A percentile compares a stretch with the other conserved stretches of the same genome.
Conservation (phyloP, 805 yeast species). For the Phaffomyces antillensis region DNA sequence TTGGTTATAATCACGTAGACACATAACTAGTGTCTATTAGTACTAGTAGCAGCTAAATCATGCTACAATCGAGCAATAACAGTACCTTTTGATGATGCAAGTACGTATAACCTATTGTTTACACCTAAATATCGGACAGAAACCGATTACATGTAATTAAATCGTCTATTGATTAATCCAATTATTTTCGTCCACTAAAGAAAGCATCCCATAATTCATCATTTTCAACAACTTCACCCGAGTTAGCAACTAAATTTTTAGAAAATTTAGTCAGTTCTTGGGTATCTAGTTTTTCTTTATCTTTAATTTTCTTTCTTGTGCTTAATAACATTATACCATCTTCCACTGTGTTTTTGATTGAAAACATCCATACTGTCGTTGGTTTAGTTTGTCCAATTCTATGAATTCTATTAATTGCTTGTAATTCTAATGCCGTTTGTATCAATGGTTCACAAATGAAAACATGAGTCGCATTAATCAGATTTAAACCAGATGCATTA, state of each 20-base stretch:
- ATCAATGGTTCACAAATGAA: slow-evolving; percentile 89
- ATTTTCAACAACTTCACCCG: slow-evolving; percentile 52
- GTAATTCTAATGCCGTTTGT: slow-evolving; percentile 79
- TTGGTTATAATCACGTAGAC: too few species aligned
- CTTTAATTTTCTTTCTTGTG: slow-evolving; percentile 47
- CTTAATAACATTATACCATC: slow-evolving; percentile 74
- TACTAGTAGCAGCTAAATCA: too few species aligned
- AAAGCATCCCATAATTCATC: slow-evolving; percentile 60
- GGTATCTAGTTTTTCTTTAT: slow-evolving; percentile 38
- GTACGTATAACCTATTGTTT: too few species aligned
- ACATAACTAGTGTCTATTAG: too few species aligned
- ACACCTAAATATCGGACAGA: too few species aligned
- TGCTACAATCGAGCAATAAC: too few species aligned
- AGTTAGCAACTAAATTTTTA: slow-evolving; percentile 38
- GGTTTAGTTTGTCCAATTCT: slow-evolving; percentile 80
- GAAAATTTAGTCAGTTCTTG: slow-evolving; percentile 47
- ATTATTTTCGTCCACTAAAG: slow-evolving; percentile 26
- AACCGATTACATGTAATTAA: too few species aligned
- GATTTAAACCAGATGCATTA: slow-evolving; percentile 85
- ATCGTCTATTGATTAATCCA: too few species aligned
- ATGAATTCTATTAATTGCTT: slow-evolving; percentile 88
- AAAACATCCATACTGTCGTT: slow-evolving; percentile 91
- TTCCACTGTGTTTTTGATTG: slow-evolving; percentile 78
- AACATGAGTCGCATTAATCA: slow-evolving; percentile 89
- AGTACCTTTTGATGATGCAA: too few species aligned